Evolutionary conservation across 176 grass and related monocot species (phyloP).

Genomic region (Avena atlantica): DNA sequence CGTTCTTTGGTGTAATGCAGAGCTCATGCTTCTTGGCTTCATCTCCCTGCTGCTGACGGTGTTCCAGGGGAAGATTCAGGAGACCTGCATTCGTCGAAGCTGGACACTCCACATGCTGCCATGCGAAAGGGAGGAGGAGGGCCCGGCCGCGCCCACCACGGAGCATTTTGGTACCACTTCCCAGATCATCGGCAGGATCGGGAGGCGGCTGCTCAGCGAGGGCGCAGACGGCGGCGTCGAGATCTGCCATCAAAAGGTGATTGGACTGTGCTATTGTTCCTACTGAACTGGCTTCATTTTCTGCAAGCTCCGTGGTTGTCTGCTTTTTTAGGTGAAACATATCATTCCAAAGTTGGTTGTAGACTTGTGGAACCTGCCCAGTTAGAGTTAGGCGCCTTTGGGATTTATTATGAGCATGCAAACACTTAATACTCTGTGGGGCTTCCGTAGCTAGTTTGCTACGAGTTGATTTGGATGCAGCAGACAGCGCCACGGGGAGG

Average conservation of each 20-base stretch:
- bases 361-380: background rate
- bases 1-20: conserved; percentile 50
- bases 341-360: background rate
- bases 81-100: conserved; percentile 62
- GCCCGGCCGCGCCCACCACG: background rate
- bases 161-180: conserved; percentile 45
- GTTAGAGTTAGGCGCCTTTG: background rate
- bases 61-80: conserved; percentile 71
- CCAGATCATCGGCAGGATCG: conserved; percentile 42
- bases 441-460: background rate
- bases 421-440: background rate
- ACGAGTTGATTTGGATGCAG: conserved; percentile 11
- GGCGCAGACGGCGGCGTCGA: conserved; percentile 13
- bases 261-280: background rate
- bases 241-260: conserved; percentile 67
- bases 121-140: conserved; percentile 46
- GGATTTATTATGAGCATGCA: conserved; percentile 9
- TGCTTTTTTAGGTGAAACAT: conserved; percentile 14
- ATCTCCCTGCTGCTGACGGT: conserved; percentile 94
- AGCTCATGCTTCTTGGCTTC: conserved; percentile 95
- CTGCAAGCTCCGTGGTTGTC: background rate
- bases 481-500: background rate
- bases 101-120: conserved; percentile 88
- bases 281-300: background rate
- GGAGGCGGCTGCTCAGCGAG: conserved; percentile 64